A percentile compares a stretch with the other conserved stretches of the same genome.
Conservation (phyloP, 768 basidiomycete species). For the Goffeauzyma gilvescens region DNA sequence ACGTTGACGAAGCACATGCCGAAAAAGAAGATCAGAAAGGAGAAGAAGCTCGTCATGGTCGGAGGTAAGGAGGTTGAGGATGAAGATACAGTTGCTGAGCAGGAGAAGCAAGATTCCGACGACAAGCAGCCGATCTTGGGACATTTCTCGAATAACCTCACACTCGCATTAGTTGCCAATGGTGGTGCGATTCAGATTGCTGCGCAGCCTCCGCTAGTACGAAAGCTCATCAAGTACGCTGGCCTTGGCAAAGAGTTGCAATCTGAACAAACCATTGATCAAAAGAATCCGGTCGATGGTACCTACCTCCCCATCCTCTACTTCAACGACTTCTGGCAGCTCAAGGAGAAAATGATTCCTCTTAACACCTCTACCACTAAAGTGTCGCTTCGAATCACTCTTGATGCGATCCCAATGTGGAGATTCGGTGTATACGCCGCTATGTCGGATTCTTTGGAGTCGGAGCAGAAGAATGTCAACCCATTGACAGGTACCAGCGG, state of each 20-base stretch:
- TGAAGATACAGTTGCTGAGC: constrained; percentile 16
- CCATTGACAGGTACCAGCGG: constrained; percentile 12
- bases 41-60: constrained; percentile 52
- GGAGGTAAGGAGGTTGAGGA: constrained; percentile 31
- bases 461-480: constrained; percentile 51
- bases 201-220: constrained; percentile 13
- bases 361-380: constrained; percentile 62
- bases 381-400: constrained; percentile 61
- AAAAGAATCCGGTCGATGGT: constrained; percentile 47
- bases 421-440: constrained; percentile 64
- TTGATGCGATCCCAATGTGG: constrained; percentile 53
- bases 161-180: constrained; percentile 66
- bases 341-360: constrained; percentile 57
- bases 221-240: constrained; percentile 48
- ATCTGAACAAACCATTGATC: constrained; percentile 31
- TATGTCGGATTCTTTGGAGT: constrained; percentile 69
- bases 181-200: constrained; percentile 26
- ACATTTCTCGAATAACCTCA: constrained; percentile 78
- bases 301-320: constrained; percentile 76
- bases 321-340: constrained; percentile 83
- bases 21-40: constrained; percentile 52
- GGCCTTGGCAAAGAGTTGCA: constrained; percentile 35
- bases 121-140: constrained; percentile 44
- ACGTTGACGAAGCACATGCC: constrained; percentile 61
- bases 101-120: no score